phyloP scores from a whole-genome alignment of 441 rosid genomes.

The Pelargonium cotyledonis region DNA sequence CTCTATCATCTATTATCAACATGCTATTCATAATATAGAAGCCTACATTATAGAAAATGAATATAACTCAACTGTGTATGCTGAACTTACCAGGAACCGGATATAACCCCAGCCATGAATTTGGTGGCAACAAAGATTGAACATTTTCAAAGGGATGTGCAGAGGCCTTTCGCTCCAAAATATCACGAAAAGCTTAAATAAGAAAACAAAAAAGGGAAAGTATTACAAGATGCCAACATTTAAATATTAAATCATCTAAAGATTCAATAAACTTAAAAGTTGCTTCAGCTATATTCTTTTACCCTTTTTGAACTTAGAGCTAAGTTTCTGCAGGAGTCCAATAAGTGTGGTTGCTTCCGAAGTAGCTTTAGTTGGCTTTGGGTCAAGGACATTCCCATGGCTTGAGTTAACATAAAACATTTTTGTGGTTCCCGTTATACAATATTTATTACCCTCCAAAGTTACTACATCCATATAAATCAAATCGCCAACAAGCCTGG shows the following conservation, averaged over 20 bases:
- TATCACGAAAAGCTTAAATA: constrained; percentile 83
- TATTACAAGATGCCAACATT: constrained; percentile 12
- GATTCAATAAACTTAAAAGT: not conserved
- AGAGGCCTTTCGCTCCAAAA: constrained; percentile 87
- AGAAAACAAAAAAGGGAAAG: constrained; percentile 11
- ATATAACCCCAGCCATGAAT: constrained; percentile 76
- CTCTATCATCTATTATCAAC: not conserved
- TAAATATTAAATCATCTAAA: constrained; percentile 1
- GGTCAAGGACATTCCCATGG: constrained; percentile 67
- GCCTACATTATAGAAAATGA: not conserved
- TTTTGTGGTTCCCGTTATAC: constrained; percentile 85
- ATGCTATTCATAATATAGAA: not conserved
- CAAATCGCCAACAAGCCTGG: constrained; percentile 94
- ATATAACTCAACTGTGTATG: not conserved
- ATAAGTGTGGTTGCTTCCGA: constrained; percentile 81
- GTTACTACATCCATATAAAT: constrained; percentile 87
- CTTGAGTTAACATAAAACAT: constrained; percentile 87
- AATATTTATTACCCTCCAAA: constrained; percentile 74
- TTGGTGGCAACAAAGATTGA: constrained; percentile 88
- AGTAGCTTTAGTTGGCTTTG: constrained; percentile 70
- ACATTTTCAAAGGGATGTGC: constrained; percentile 99
- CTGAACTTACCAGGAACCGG: constrained; percentile 79
- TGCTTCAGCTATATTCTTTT: constrained; percentile 11
- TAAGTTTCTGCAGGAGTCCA: constrained; percentile 87
- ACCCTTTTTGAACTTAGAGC: constrained; percentile 95